phyloP scores from a whole-genome alignment of 176 grass and related monocot genomes.

The Carex littledalei region DNA sequence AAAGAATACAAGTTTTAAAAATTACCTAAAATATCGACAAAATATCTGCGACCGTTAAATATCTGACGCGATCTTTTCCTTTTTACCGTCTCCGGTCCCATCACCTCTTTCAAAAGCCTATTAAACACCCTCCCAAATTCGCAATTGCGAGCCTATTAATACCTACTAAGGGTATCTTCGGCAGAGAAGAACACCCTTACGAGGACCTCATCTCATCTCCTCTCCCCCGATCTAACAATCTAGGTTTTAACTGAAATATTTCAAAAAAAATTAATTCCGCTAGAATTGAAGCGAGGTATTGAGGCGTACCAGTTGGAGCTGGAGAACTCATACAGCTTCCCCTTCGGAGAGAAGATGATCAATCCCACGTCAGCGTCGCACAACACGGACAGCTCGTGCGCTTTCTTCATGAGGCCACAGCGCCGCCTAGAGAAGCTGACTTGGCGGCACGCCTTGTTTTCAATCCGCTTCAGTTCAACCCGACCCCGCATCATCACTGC shows the following conservation, averaged over 20 bases:
- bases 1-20: neutral
- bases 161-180: neutral
- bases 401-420: slow-evolving; percentile 14
- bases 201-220: neutral
- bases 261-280: too few relatives aligned
- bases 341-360: slow-evolving; percentile 19
- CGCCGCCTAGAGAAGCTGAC: slow-evolving; percentile 26
- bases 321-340: slow-evolving; percentile 24
- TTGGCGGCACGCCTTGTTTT: slow-evolving; percentile 18
- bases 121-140: neutral
- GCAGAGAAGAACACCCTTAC: neutral
- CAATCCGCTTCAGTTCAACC: slow-evolving; percentile 24
- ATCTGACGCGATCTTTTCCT: too few relatives aligned
- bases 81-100: too few relatives aligned
- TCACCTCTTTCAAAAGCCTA: neutral
- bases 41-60: too few relatives aligned
- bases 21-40: neutral
- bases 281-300: neutral
- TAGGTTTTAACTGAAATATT: neutral
- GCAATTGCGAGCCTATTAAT: too few relatives aligned
- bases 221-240: neutral
- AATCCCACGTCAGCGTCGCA: slow-evolving; percentile 15
- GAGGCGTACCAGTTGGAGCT: slow-evolving; percentile 5
- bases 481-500: slow-evolving; percentile 6
- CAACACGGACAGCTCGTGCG: slow-evolving; percentile 14